A percentile compares a stretch with the other conserved stretches of the same genome.
Evolutionary conservation across 495 filamentous ascomycete genomes (phyloP).

Genomic region (Penicillium salamii): DNA sequence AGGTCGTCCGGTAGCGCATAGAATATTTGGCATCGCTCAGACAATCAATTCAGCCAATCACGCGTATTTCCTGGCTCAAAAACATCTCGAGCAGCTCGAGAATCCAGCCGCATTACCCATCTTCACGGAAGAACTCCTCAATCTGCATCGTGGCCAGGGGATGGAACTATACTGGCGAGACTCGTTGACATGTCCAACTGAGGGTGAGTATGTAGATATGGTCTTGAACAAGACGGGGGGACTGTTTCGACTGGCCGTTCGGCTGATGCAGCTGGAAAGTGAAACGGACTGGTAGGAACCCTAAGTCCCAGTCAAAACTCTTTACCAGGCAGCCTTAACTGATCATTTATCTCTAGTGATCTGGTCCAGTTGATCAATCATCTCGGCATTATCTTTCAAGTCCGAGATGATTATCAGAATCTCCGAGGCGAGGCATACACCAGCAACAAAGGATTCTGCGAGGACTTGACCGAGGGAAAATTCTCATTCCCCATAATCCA

Average conservation of each 20-base stretch:
- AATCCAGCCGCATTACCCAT: constrained; percentile 62
- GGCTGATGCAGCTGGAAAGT: constrained; percentile 67
- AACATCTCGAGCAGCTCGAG: constrained; percentile 61
- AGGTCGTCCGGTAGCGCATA: constrained; percentile 83
- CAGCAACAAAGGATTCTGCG: constrained; percentile 77
- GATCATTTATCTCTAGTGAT: too few relatives aligned
- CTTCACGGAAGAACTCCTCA: constrained; percentile 75
- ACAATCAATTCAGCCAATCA: constrained; percentile 95
- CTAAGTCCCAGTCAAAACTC: too few relatives aligned
- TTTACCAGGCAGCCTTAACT: too few relatives aligned
- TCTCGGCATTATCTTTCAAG: too few relatives aligned
- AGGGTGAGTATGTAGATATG: constrained; percentile 93
- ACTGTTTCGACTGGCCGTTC: constrained; percentile 79
- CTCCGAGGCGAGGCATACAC: constrained; percentile 47
- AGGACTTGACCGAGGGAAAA: constrained; percentile 88
- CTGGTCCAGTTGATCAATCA: too few relatives aligned
- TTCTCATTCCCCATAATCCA: constrained; percentile 70
- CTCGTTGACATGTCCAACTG: constrained; percentile 76
- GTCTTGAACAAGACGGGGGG: constrained; percentile 91
- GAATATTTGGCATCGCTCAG: constrained; percentile 83
- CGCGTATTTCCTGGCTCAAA: constrained; percentile 76
- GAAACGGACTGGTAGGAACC: too few relatives aligned
- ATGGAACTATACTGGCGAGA: constrained; percentile 95
- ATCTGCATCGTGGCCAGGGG: constrained; percentile 85
- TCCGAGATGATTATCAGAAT: constrained; percentile 6